phyloP scores from a whole-genome alignment of 2,329 filamentous ascomycete genomes.

The Hymenoscyphus linearis region DNA sequence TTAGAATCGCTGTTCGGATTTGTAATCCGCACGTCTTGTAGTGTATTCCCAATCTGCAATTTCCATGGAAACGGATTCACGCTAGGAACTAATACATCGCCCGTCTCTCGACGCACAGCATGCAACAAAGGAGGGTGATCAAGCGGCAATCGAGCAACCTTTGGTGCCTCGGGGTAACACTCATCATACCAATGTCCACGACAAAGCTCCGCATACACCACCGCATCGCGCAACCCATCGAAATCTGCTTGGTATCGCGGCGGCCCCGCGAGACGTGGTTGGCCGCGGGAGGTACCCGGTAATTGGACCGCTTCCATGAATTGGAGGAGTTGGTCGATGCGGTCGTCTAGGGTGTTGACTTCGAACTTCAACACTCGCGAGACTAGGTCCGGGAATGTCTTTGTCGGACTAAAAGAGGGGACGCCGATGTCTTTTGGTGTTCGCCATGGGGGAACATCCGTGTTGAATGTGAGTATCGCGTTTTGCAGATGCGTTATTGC shows the following conservation, averaged over 20 bases:
- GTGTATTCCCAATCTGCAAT: not conserved
- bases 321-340: slow-evolving; percentile 9
- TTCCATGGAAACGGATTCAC: slow-evolving; percentile 8
- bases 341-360: slow-evolving; percentile 13
- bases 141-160: not conserved
- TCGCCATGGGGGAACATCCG: not conserved
- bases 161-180: not conserved
- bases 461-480: slow-evolving; percentile 5
- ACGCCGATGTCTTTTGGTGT: not conserved
- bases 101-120: slow-evolving; percentile 1
- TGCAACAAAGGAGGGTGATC: slow-evolving; percentile 9
- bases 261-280: slow-evolving; percentile 1
- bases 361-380: slow-evolving; percentile 11
- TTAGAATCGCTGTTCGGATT: not conserved
- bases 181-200: slow-evolving; percentile 5
- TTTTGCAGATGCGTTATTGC: not conserved
- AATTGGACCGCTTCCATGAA: slow-evolving; percentile 8
- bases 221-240: slow-evolving; percentile 2
- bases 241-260: slow-evolving; percentile 4
- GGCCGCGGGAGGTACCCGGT: slow-evolving; percentile 9
- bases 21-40: not conserved
- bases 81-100: slow-evolving; percentile 1
- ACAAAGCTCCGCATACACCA: not conserved
- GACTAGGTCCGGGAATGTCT: slow-evolving; percentile 7
- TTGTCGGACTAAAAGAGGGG: not conserved